Evolutionary conservation across 2,329 filamentous ascomycete genomes (phyloP).

Genomic region (Ascocoryne sarcoides): DNA sequence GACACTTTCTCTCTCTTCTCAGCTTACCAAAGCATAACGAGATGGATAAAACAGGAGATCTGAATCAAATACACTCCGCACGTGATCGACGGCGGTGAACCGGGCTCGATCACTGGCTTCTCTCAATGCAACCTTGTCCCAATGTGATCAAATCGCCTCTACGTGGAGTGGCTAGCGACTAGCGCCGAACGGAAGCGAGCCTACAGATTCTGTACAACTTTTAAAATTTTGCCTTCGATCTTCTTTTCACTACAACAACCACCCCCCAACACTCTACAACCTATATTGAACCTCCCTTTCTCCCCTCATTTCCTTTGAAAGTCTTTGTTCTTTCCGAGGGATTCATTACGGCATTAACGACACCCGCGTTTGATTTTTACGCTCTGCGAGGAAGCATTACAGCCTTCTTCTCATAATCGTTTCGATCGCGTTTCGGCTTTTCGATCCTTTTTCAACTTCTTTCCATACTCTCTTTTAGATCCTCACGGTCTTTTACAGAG

Average conservation of each 20-base stretch:
- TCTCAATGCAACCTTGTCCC: no score
- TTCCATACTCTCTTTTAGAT: slow-evolving; percentile 20
- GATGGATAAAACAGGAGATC: no score
- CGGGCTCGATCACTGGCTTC: no score
- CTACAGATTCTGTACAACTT: slow-evolving; percentile 4
- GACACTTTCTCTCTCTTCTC: no score
- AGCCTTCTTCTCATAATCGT: slow-evolving; percentile 21
- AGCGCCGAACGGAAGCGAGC: neutral
- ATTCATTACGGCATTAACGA: slow-evolving; percentile 10
- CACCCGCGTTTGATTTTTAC: slow-evolving; percentile 7
- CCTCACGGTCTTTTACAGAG: slow-evolving; percentile 17
- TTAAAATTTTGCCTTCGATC: slow-evolving; percentile 23
- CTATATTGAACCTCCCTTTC: slow-evolving; percentile 5
- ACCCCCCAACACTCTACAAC: slow-evolving; percentile 10
- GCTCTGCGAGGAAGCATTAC: slow-evolving; percentile 11
- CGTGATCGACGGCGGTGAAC: no score
- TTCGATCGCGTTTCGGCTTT: slow-evolving; percentile 26
- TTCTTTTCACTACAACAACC: slow-evolving; percentile 19
- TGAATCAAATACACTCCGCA: no score
- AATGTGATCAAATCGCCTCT: no score
- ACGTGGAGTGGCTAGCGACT: no score
- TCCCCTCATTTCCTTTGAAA: slow-evolving; percentile 36
- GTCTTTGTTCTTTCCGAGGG: slow-evolving; percentile 34
- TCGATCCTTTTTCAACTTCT: slow-evolving; percentile 18
- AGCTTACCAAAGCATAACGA: no score